Evolutionary conservation across 177 flowering plant species (phyloP).

Genomic region (Telopea speciosissima): DNA sequence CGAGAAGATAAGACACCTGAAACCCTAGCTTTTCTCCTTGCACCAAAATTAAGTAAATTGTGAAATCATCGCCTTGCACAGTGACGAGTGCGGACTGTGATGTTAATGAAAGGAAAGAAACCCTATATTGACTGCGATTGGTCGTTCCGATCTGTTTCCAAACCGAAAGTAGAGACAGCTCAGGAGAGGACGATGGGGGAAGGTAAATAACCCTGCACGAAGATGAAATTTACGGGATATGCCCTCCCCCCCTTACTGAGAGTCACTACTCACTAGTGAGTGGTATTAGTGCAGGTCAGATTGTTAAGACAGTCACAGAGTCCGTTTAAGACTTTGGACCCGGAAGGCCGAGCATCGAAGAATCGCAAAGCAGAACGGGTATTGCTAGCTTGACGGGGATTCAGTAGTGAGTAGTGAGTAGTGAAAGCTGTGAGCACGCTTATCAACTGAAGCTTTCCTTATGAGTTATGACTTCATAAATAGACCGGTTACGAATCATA

Average conservation of each 20-base stretch:
- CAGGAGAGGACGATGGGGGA: background rate
- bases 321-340: no score
- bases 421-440: no score
- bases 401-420: no score
- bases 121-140: background rate
- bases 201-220: background rate
- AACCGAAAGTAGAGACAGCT: background rate
- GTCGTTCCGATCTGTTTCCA: background rate
- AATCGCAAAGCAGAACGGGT: no score
- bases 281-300: background rate
- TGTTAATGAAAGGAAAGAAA: background rate
- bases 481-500: background rate
- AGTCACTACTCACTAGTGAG: no score
- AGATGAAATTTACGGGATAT: background rate
- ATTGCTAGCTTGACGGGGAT: no score
- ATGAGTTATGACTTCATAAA: background rate
- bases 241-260: background rate
- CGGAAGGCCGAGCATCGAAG: no score
- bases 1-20: background rate
- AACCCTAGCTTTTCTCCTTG: background rate
- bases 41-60: no score
- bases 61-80: no score
- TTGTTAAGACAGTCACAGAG: no score
- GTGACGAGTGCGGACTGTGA: no score
- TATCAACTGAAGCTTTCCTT: no score